These are phyloP conservation scores for Termitomyces sp. DNA, from an alignment of 768 basidiomycete genomes.

Conservation along the genomic window DNA sequence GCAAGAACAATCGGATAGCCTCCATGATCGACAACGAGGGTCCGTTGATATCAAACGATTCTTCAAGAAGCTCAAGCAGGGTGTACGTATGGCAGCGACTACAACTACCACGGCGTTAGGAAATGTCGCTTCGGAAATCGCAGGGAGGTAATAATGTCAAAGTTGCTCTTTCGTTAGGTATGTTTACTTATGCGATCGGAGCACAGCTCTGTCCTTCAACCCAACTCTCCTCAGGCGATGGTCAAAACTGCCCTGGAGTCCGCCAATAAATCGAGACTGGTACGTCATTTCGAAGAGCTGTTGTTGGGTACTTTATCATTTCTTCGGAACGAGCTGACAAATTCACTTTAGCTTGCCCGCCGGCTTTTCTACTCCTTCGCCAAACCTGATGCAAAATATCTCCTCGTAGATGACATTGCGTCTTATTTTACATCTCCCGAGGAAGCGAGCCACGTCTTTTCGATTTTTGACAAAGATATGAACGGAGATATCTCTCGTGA, in stretches of 20 bases:
- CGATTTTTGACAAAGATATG: slow-evolving; percentile 64
- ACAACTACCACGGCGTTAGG: slow-evolving; percentile 75
- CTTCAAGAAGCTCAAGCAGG: slow-evolving; percentile 69
- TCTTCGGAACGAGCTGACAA: slow-evolving; percentile 8
- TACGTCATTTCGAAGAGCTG: slow-evolving; percentile 21
- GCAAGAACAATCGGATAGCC: slow-evolving; percentile 62
- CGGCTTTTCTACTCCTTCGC: slow-evolving; percentile 85
- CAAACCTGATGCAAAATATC: slow-evolving; percentile 51
- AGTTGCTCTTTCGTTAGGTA: not conserved
- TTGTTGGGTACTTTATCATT: slow-evolving; percentile 1
- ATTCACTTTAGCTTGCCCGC: slow-evolving; percentile 61
- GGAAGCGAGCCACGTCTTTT: slow-evolving; percentile 64
- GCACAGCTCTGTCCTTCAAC: slow-evolving; percentile 72
- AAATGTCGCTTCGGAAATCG: slow-evolving; percentile 54
- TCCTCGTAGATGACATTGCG: slow-evolving; percentile 68
- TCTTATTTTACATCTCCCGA: slow-evolving; percentile 66
- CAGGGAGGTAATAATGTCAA: slow-evolving; percentile 38
- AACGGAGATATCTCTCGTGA: slow-evolving; percentile 73
- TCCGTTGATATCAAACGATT: slow-evolving; percentile 55
- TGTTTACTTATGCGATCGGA: slow-evolving; percentile 2
- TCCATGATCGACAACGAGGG: slow-evolving; percentile 39
- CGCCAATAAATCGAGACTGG: slow-evolving; percentile 74
- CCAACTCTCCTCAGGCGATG: slow-evolving; percentile 80
- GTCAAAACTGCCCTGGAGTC: slow-evolving; percentile 78
- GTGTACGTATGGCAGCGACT: slow-evolving; percentile 69